Base-by-base conservation (phyloP, 352 stramenopile genomes). In the Phytophthora pistaciae region DNA sequence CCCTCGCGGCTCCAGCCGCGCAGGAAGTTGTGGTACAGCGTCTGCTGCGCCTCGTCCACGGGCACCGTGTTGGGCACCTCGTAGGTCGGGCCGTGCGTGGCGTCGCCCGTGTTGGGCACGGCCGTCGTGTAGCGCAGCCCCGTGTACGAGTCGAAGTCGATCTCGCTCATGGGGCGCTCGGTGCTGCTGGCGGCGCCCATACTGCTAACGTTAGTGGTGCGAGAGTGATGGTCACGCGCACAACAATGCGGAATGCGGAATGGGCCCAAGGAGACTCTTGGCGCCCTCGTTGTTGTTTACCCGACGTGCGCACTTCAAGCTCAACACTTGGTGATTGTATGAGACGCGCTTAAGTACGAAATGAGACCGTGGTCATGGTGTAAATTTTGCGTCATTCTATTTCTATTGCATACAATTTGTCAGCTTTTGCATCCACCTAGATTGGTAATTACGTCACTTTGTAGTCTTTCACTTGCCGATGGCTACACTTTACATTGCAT, bases 141-240 rank as follows among this genome's bases (percentile, higher is more conserved):
- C 48, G 56, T 79, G 77, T 84, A 87, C 23, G 77, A 80, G 55
- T 79, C 79, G 68, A 89, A 87, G 77, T 89, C 83, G 70, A 86
- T 76, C 67, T 91, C 65, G 70, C 73, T 82, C 80, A 91, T 88
- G 49, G 69, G 61, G 50, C 57, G 50, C 42, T 56, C 68, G 9
- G 68, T 77, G 70, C 78, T 88, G 56, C 53, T 73, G 58, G 57
- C 65, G n/a, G 70, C 73, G 55, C 83, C 83, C 83, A 91, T 90
- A 3, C 13, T 46, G 38, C 38, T 21, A 10, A 3, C 7, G 18
- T 10, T 58, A 20, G 42, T 50, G 33, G 18, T 3, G n/a, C 20
- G 44, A 66, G 52, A 72, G n/a, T 54, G 48, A 54, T 54, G 20
- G 48, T 54, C 60, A n/a, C 13, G 36, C 36, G 36, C 36, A 44